These are phyloP conservation scores for Leucosporidium creatinivorum DNA, from an alignment of 768 basidiomycete species.

Conservation along the genomic window DNA sequence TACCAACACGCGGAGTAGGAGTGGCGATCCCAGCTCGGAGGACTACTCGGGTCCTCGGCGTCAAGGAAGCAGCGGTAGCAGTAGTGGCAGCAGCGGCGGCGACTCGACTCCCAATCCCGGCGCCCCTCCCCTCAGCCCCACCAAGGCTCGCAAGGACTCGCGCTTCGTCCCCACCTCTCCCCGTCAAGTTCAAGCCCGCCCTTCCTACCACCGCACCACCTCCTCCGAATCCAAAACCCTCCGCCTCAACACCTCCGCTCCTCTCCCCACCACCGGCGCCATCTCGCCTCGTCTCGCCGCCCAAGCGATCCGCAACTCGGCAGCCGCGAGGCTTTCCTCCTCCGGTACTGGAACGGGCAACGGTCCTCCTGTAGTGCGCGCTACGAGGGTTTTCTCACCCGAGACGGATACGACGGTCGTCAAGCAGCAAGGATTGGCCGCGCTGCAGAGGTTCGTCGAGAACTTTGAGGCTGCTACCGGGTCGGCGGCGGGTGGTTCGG, in stretches of 20 bases:
- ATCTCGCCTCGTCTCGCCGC: conserved; percentile 17
- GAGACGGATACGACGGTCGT: conserved; percentile 34
- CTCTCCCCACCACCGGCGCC: conserved; percentile 1
- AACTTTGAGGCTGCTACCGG: conserved; percentile 29
- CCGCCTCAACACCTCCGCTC: background rate
- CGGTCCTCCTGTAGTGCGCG: conserved; percentile 29
- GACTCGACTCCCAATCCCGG: too few species aligned
- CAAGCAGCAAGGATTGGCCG: conserved; percentile 35
- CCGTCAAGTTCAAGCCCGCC: conserved; percentile 7
- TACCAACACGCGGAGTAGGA: conserved; percentile 10
- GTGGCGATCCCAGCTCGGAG: conserved; percentile 1
- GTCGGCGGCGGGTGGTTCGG: background rate
- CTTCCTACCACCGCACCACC: background rate
- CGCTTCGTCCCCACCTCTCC: conserved; percentile 29
- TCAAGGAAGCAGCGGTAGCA: background rate
- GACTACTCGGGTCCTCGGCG: too few species aligned
- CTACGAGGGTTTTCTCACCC: conserved; percentile 35
- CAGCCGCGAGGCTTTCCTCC: conserved; percentile 23
- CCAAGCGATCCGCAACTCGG: conserved; percentile 29
- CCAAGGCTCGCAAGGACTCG: conserved; percentile 26
- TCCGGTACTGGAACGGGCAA: conserved; percentile 11
- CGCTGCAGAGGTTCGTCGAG: conserved; percentile 36
- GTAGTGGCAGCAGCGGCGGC: too few species aligned
- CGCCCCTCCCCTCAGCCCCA: conserved; percentile 7
- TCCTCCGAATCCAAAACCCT: background rate